Evolutionary conservation across 169 alveolate species (phyloP).

Genomic region (Amoebophrya sp.): DNA sequence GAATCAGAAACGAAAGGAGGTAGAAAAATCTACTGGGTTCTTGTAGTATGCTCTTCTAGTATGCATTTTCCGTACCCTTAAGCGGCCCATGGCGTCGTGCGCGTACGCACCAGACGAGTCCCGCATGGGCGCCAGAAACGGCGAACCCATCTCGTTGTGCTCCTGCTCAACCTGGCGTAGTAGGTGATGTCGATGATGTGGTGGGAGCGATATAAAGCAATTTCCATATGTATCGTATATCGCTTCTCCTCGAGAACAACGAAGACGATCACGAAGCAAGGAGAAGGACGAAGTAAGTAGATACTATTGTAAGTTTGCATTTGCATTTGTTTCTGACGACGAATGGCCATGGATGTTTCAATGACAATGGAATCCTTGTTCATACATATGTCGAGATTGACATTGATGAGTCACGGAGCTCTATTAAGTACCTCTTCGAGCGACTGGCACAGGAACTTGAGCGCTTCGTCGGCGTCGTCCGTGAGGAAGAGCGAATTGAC

Average conservation of each 20-base stretch:
- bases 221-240: neutral
- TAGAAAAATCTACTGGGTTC: too few species aligned
- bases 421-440: neutral
- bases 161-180: neutral
- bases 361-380: neutral
- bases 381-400: neutral
- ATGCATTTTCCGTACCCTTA: too few species aligned
- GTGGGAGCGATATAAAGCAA: neutral
- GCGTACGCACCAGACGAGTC: neutral
- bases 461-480: neutral
- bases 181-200: too few species aligned
- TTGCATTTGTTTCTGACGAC: neutral
- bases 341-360: neutral
- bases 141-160: neutral
- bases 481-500: neutral
- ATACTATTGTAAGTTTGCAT: too few species aligned
- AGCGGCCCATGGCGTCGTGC: neutral
- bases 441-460: neutral
- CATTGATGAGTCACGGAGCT: neutral
- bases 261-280: neutral
- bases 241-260: neutral
- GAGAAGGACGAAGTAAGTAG: too few species aligned
- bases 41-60: too few species aligned
- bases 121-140: slow-evolving; percentile 1
- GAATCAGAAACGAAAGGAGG: too few species aligned